These are phyloP conservation scores for Xylaria polymorpha DNA, from an alignment of 2,329 filamentous ascomycete genomes.

Conservation along the genomic window DNA sequence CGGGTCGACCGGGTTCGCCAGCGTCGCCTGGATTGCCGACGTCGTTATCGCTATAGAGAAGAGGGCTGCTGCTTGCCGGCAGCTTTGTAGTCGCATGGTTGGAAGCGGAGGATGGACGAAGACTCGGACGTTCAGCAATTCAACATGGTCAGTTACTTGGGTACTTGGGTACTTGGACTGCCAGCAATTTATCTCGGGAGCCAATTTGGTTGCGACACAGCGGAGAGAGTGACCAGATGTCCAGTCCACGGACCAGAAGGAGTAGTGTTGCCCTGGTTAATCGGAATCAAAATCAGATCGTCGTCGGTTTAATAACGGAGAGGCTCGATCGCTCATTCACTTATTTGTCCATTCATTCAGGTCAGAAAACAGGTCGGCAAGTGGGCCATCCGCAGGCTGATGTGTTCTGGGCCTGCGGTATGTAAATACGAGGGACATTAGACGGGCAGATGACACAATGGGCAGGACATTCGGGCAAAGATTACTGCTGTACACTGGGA, in stretches of 20 bases:
- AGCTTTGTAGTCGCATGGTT: conserved; percentile 44
- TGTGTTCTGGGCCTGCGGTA: conserved; percentile 11
- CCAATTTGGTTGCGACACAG: neutral
- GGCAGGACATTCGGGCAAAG: neutral
- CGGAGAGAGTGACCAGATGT: neutral
- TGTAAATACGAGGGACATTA: no score
- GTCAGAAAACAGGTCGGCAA: neutral
- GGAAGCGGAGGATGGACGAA: neutral
- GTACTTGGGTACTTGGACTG: neutral
- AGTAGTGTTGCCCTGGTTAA: neutral
- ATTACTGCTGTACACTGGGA: neutral
- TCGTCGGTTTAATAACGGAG: neutral
- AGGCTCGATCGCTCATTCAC: conserved; percentile 7
- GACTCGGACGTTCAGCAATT: conserved; percentile 17
- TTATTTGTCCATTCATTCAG: neutral
- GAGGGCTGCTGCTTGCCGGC: conserved; percentile 34
- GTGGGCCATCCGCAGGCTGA: conserved; percentile 27
- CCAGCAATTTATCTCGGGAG: neutral
- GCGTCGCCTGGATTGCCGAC: conserved; percentile 28
- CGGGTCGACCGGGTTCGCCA: conserved; percentile 44
- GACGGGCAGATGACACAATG: neutral
- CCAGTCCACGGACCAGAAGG: neutral
- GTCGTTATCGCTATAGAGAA: conserved; percentile 37
- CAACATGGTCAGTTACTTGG: neutral
- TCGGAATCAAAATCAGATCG: conserved; percentile 1